Evolutionary conservation across 352 stramenopile species (phyloP).

Genomic region (Peronospora belbahrii): DNA sequence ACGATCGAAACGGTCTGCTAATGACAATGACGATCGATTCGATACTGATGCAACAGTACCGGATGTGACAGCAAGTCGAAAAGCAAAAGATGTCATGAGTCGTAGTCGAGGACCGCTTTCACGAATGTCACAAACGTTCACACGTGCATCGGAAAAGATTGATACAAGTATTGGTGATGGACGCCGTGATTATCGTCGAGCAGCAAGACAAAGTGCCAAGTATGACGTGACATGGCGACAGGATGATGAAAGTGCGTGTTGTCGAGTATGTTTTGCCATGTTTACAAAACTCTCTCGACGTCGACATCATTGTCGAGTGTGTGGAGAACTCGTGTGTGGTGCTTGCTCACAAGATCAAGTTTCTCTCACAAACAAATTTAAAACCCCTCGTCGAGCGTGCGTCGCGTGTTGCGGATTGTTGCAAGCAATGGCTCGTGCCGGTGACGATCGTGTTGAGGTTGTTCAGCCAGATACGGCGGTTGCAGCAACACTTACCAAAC

Average conservation of each 20-base stretch:
- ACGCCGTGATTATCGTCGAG: conserved; percentile 5
- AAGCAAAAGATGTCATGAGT: conserved; percentile 6
- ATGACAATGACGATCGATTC: conserved; percentile 12
- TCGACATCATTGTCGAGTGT: conserved; percentile 75
- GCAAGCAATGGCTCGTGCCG: conserved; percentile 40
- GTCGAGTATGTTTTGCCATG: conserved; percentile 58
- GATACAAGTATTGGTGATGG: conserved; percentile 1
- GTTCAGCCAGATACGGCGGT: conserved; percentile 22
- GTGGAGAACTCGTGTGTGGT: conserved; percentile 68
- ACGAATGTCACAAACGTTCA: conserved; percentile 25
- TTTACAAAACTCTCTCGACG: conserved; percentile 69
- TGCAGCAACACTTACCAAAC: conserved; percentile 5
- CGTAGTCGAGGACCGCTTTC: conserved; percentile 15
- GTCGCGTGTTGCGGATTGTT: conserved; percentile 54
- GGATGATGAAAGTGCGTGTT: conserved; percentile 51
- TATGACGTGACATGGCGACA: conserved; percentile 67
- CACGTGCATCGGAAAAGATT: conserved; percentile 24
- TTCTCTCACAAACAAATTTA: conserved; percentile 42
- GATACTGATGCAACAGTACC: conserved; percentile 10
- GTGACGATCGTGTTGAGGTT: conserved; percentile 39
- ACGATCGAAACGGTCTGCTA: background rate
- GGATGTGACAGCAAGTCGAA: conserved; percentile 28
- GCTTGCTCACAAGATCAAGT: conserved; percentile 63
- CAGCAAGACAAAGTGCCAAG: conserved; percentile 37
- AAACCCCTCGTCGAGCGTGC: conserved; percentile 46